Percentiles rank a stretch among this genome's conserved stretches.
Evolutionary conservation across 768 basidiomycete species (phyloP).

Genomic region (Leccinum boreale): DNA sequence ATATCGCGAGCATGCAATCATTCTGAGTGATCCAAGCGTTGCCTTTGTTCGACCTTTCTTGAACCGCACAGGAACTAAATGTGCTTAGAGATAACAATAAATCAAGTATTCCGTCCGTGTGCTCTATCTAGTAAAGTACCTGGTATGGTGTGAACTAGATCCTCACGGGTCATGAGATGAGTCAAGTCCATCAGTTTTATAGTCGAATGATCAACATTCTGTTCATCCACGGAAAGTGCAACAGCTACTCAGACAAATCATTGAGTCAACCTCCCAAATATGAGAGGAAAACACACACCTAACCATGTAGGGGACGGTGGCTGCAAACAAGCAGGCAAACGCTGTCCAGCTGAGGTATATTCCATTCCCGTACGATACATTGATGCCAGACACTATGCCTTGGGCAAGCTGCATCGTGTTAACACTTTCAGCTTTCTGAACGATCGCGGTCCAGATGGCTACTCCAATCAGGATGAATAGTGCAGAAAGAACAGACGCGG

Average conservation of each 20-base stretch:
- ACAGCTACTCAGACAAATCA: constrained; percentile 46
- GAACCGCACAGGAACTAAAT: not conserved
- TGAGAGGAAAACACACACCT: constrained; percentile 46
- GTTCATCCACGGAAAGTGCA: constrained; percentile 73
- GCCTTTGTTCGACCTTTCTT: not conserved
- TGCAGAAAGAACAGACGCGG: constrained; percentile 57
- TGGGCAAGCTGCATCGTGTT: constrained; percentile 48
- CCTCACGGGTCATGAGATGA: constrained; percentile 6
- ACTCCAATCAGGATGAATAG: constrained; percentile 66
- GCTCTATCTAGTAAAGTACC: constrained; percentile 6
- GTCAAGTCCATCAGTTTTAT: constrained; percentile 10
- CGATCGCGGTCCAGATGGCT: constrained; percentile 73
- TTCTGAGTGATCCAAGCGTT: no score
- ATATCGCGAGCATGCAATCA: not conserved
- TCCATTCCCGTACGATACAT: constrained; percentile 57
- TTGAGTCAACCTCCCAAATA: not conserved
- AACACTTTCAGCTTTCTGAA: constrained; percentile 59
- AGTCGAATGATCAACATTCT: constrained; percentile 28
- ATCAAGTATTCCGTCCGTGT: constrained; percentile 19
- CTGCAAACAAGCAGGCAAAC: constrained; percentile 61
- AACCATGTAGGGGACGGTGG: constrained; percentile 72
- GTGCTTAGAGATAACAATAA: constrained; percentile 20
- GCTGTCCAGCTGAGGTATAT: constrained; percentile 73
- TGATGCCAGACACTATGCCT: constrained; percentile 54
- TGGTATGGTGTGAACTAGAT: constrained; percentile 4